Evolutionary conservation across 805 yeast species (phyloP), one percentile per base, ranked within the genome.

Genomic region (Suhomyces prunicola): DNA sequence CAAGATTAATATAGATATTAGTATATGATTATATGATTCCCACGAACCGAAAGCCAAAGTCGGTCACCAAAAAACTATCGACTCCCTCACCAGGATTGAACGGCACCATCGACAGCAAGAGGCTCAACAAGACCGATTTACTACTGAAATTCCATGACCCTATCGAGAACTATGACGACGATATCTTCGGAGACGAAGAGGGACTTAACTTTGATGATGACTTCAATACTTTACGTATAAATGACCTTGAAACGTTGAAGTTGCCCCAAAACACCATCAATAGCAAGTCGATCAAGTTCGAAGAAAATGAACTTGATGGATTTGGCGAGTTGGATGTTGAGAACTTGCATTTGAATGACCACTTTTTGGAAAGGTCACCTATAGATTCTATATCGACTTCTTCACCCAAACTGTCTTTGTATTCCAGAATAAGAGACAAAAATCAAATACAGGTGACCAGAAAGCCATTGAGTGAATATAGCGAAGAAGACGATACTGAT

Each of bases 401-500:
- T 1, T 65, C 68, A 1, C 68, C 68, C 13, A 64, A 61, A 51
- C 55, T 50, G 56, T 53, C 56, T 1, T 50, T 19, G 24, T 53
- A 17, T 41, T 52, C 36, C 51, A 53, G n/a, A 46, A 46, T 7
- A 44, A 44, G 22, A 24, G 44, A 10, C 15, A 26, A 12, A 22
- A 48, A 19, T 7, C 23, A 17, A 44, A 9, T 17, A 5, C 46
- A 56, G 47, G 42, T 56, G 6, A 53, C 62, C n/a, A 51, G 69
- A 7, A 63, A 61, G 39, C 61, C 72, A 1, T 55, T 72, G 42
- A 65, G 72, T 52, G 75, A 72, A 26, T 72, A 71, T 53, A 71
- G 77, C 51, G 78, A 74, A 51, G 71, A 63, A 5, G 55, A 58
- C 40, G 76, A 71, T 31, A 74, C 78, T 0, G 77, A 73, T 48